These are phyloP conservation scores for Telfairia occidentalis DNA, from an alignment of 331 rosid species.

Conservation along the genomic window DNA sequence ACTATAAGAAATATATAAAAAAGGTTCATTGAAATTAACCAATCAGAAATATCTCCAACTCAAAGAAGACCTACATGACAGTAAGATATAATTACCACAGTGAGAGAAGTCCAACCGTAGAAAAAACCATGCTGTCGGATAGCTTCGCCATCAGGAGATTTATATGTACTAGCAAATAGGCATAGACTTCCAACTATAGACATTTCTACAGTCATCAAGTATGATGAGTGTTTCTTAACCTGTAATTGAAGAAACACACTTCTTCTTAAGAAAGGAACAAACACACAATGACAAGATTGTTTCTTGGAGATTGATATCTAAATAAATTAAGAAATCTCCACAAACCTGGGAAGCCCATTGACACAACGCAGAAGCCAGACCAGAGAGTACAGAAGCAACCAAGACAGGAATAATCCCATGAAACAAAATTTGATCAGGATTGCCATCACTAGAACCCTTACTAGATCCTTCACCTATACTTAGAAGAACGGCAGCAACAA, in stretches of 20 bases:
- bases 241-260: constrained; percentile 24
- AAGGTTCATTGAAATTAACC: background rate
- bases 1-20: background rate
- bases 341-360: constrained; percentile 99
- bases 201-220: constrained; percentile 96
- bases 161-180: constrained; percentile 57
- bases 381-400: constrained; percentile 86
- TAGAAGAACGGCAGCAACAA: constrained; percentile 76
- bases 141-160: constrained; percentile 93
- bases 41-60: background rate
- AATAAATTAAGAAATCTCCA: constrained; percentile 13
- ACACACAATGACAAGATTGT: background rate
- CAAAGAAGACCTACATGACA: background rate
- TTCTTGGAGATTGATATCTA: background rate
- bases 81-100: constrained; percentile 45
- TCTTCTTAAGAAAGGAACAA: constrained; percentile 11
- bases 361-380: constrained; percentile 86
- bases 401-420: constrained; percentile 85
- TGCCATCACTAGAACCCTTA: constrained; percentile 40
- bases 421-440: constrained; percentile 57
- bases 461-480: constrained; percentile 90
- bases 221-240: constrained; percentile 95
- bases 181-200: constrained; percentile 84
- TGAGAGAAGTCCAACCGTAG: constrained; percentile 75
- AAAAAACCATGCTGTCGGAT: constrained; percentile 64